phyloP scores from a whole-genome alignment of 331 rosid genomes.

The Quercus tomentella region DNA sequence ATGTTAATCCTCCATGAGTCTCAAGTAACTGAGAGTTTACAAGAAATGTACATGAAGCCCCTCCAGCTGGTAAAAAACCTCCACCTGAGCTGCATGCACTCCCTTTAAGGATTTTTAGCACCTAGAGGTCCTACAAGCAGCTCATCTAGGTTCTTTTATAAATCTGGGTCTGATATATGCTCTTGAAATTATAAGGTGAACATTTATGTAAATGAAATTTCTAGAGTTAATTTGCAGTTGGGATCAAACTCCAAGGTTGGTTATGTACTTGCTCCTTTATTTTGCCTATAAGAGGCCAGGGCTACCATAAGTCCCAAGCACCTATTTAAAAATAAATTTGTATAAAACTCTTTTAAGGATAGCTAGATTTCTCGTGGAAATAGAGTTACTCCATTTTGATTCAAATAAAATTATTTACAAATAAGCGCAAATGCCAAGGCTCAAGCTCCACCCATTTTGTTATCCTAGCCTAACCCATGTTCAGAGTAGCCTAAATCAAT shows the following conservation, averaged over 20 bases:
- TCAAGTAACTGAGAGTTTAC: neutral
- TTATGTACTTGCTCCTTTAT: neutral
- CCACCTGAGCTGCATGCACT: neutral
- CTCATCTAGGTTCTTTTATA: neutral
- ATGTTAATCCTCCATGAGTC: neutral
- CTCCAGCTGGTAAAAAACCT: neutral
- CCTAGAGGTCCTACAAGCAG: neutral
- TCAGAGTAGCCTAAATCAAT: neutral
- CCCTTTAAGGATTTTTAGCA: neutral
- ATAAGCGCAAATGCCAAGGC: neutral
- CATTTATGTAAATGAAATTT: no score
- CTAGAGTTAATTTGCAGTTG: no score
- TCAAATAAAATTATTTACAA: neutral
- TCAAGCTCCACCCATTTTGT: neutral
- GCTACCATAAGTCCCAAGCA: no score
- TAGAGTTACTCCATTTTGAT: neutral
- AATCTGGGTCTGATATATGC: neutral
- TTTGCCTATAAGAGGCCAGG: slow-evolving; percentile 1
- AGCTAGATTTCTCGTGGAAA: neutral
- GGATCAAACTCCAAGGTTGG: no score
- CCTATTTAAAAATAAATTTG: no score
- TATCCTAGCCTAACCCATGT: neutral
- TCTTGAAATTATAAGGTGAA: neutral
- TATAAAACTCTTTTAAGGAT: neutral
- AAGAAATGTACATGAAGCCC: neutral